Evolutionary conservation across 192 early-diverging fungal species (phyloP).

Genomic region (Chytriomyces confervae): DNA sequence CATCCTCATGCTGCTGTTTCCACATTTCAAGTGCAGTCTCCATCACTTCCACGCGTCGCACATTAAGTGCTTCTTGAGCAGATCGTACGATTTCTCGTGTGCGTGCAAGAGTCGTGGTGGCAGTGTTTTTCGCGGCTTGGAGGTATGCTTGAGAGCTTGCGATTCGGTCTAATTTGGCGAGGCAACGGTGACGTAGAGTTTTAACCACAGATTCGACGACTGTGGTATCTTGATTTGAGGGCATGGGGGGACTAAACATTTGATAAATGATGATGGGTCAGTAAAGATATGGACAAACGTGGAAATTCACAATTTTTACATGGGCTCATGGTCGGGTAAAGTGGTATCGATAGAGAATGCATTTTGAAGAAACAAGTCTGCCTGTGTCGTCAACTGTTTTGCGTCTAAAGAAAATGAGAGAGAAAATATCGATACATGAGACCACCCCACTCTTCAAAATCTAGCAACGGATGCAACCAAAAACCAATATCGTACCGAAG

Average conservation of each 20-base stretch:
- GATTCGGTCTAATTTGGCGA: constrained; percentile 25
- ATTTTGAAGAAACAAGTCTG: constrained; percentile 35
- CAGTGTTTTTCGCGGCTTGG: constrained; percentile 27
- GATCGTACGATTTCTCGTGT: not conserved
- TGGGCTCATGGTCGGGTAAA: constrained; percentile 27
- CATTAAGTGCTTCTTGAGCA: constrained; percentile 30
- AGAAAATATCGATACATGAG: too few relatives aligned
- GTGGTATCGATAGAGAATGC: constrained; percentile 34
- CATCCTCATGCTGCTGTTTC: not conserved
- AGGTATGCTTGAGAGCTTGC: constrained; percentile 22
- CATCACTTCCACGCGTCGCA: constrained; percentile 16
- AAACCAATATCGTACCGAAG: constrained; percentile 1
- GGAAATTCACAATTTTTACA: constrained; percentile 3
- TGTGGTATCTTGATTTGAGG: constrained; percentile 3
- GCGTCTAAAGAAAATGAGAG: not conserved
- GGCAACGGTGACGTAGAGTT: constrained; percentile 19
- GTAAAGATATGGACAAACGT: too few relatives aligned
- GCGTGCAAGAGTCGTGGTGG: constrained; percentile 13
- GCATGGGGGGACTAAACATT: constrained; percentile 10
- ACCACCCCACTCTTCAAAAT: too few relatives aligned
- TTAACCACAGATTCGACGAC: constrained; percentile 16
- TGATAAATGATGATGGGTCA: not conserved
- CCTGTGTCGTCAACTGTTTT: constrained; percentile 34
- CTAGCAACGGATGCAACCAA: too few relatives aligned
- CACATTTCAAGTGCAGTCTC: constrained; percentile 30